These are phyloP conservation scores for Penicillium cosmopolitanum DNA, from an alignment of 495 filamentous ascomycete genomes.

Conservation along the genomic window DNA sequence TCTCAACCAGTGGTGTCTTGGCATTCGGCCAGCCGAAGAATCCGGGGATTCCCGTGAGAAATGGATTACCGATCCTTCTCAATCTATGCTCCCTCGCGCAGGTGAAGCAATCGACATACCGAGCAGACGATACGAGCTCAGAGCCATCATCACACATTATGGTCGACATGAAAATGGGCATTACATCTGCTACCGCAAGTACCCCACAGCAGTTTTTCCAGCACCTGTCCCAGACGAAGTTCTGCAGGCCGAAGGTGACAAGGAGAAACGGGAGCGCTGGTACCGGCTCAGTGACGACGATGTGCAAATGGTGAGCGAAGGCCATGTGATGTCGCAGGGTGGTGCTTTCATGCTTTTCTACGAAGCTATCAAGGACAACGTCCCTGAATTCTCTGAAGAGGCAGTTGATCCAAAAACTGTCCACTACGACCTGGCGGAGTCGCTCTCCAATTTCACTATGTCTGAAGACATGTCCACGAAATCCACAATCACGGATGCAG, in stretches of 20 bases:
- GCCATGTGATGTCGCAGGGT: slow-evolving; percentile 72
- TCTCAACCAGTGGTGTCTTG: slow-evolving; percentile 77
- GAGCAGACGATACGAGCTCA: slow-evolving; percentile 74
- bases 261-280: slow-evolving; percentile 60
- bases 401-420: slow-evolving; percentile 3
- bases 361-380: slow-evolving; percentile 51
- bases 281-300: slow-evolving; percentile 87
- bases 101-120: slow-evolving; percentile 35
- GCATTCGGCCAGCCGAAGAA: slow-evolving; percentile 38
- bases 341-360: slow-evolving; percentile 98
- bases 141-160: slow-evolving; percentile 85
- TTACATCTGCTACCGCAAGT: slow-evolving; percentile 86
- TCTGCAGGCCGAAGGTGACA: slow-evolving; percentile 39
- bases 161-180: slow-evolving; percentile 94
- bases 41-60: slow-evolving; percentile 54
- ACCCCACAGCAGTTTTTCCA: slow-evolving; percentile 47
- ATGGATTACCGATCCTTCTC: slow-evolving; percentile 66
- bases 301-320: slow-evolving; percentile 73
- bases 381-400: neutral
- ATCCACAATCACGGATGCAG: slow-evolving; percentile 36
- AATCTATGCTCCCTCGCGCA: slow-evolving; percentile 67
- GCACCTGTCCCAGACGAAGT: slow-evolving; percentile 42
- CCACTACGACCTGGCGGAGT: slow-evolving; percentile 22
- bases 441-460: slow-evolving; percentile 28
- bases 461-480: slow-evolving; percentile 37